phyloP scores from a whole-genome alignment of 768 basidiomycete species.

The Termitomyces sp. region DNA sequence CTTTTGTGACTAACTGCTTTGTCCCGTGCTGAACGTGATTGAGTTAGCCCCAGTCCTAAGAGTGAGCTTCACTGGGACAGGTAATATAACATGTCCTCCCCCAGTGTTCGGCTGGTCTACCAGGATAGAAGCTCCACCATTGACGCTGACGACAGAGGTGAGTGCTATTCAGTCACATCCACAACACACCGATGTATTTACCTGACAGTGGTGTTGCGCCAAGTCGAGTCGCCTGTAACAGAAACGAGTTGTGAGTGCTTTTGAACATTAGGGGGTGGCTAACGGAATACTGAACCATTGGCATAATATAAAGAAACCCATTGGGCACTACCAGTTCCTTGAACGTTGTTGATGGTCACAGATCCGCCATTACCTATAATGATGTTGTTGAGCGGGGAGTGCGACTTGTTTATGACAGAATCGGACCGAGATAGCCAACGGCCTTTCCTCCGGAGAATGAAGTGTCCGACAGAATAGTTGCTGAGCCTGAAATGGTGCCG shows the following conservation, averaged over 20 bases:
- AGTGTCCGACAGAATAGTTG: slow-evolving; percentile 36
- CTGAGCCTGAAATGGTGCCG: slow-evolving; percentile 45
- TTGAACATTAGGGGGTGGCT: neutral
- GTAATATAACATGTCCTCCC: slow-evolving; percentile 48
- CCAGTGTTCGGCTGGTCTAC: slow-evolving; percentile 60
- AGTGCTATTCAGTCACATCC: neutral
- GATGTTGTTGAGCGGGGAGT: neutral
- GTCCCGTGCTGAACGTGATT: slow-evolving; percentile 45
- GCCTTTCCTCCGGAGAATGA: slow-evolving; percentile 52
- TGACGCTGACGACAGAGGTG: slow-evolving; percentile 36
- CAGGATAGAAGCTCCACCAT: slow-evolving; percentile 48
- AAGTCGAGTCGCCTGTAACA: slow-evolving; percentile 46
- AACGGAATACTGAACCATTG: slow-evolving; percentile 33
- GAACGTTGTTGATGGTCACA: slow-evolving; percentile 52
- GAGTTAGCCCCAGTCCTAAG: slow-evolving; percentile 49
- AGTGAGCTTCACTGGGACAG: slow-evolving; percentile 51
- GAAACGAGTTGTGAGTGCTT: neutral
- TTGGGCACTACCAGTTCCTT: slow-evolving; percentile 49
- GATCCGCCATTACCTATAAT: slow-evolving; percentile 51
- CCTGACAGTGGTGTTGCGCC: slow-evolving; percentile 61
- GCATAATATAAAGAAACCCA: slow-evolving; percentile 64
- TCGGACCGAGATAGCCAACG: slow-evolving; percentile 52
- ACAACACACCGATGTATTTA: slow-evolving; percentile 11
- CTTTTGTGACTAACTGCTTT: slow-evolving; percentile 39
- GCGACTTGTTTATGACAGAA: too few species aligned